Evolutionary conservation across 768 basidiomycete species (phyloP).

Genomic region (Suillus spraguei): DNA sequence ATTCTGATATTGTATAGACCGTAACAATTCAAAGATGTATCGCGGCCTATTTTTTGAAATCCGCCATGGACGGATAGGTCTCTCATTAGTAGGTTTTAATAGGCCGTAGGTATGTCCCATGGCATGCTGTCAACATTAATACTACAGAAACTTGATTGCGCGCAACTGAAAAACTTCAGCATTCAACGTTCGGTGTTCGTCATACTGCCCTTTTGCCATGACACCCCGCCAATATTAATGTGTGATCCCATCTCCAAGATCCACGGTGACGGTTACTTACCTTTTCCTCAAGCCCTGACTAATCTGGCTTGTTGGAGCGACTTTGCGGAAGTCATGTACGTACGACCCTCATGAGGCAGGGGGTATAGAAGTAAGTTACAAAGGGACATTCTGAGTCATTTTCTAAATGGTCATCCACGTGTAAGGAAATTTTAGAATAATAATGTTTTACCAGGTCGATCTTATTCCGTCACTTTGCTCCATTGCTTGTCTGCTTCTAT

Average conservation of each 20-base stretch:
- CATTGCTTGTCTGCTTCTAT: neutral
- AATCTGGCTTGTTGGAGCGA: slow-evolving; percentile 4
- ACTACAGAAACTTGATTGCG: neutral
- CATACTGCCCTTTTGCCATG: slow-evolving; percentile 9
- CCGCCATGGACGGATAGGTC: neutral
- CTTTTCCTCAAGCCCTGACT: slow-evolving; percentile 4
- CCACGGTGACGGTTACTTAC: slow-evolving; percentile 9
- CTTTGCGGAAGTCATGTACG: slow-evolving; percentile 9
- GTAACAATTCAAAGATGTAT: neutral
- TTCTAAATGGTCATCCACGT: neutral
- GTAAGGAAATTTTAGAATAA: slow-evolving; percentile 9
- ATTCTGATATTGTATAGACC: slow-evolving; percentile 1
- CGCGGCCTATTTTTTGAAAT: neutral
- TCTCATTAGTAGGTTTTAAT: neutral
- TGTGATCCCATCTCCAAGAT: slow-evolving; percentile 6
- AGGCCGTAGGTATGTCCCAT: neutral
- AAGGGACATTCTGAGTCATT: neutral
- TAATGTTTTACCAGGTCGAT: slow-evolving; percentile 5
- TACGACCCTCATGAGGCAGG: slow-evolving; percentile 1
- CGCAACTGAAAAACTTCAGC: neutral
- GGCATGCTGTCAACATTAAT: neutral
- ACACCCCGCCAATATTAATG: slow-evolving; percentile 11
- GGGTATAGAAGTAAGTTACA: neutral
- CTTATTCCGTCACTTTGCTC: neutral
- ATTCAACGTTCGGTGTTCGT: neutral